Evolutionary conservation across 495 filamentous ascomycete genomes (phyloP).

Genomic region (Gamarada debralockiae): DNA sequence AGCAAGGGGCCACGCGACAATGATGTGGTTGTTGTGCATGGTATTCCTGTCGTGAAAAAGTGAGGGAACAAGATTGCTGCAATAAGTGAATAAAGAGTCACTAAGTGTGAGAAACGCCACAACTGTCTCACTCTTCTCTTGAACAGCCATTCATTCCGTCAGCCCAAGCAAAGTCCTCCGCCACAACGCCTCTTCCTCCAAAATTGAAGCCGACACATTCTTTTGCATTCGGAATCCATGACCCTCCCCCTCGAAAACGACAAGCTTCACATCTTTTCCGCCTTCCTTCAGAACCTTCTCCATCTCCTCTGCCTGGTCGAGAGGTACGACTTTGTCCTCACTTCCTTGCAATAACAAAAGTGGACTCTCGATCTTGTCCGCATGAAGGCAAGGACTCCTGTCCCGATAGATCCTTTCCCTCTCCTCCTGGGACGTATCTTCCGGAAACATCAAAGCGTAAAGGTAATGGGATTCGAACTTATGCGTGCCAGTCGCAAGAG

Average conservation of each 20-base stretch:
- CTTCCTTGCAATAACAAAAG: constrained; percentile 44
- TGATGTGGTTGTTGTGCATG: too few relatives aligned
- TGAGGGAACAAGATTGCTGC: too few relatives aligned
- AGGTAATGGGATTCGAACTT: constrained; percentile 48
- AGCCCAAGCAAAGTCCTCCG: constrained; percentile 19
- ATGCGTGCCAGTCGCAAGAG: constrained; percentile 38
- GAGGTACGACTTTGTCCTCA: constrained; percentile 43
- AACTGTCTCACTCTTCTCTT: too few relatives aligned
- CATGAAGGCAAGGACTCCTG: constrained; percentile 42
- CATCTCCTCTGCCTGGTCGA: constrained; percentile 43
- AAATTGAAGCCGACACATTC: constrained; percentile 23
- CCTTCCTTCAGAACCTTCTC: constrained; percentile 30
- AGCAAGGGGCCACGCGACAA: too few relatives aligned
- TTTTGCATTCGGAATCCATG: constrained; percentile 34
- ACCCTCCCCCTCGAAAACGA: constrained; percentile 44
- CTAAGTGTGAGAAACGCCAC: too few relatives aligned
- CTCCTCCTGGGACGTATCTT: constrained; percentile 29
- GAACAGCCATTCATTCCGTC: neutral
- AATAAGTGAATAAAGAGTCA: too few relatives aligned
- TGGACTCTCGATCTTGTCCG: constrained; percentile 37
- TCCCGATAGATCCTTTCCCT: constrained; percentile 34
- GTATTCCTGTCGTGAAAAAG: too few relatives aligned
- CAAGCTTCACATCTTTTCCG: constrained; percentile 37
- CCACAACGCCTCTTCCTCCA: constrained; percentile 34
- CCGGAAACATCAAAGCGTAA: constrained; percentile 31